phyloP scores from a whole-genome alignment of 495 filamentous ascomycete species.

The Aspergillus nidulans region DNA sequence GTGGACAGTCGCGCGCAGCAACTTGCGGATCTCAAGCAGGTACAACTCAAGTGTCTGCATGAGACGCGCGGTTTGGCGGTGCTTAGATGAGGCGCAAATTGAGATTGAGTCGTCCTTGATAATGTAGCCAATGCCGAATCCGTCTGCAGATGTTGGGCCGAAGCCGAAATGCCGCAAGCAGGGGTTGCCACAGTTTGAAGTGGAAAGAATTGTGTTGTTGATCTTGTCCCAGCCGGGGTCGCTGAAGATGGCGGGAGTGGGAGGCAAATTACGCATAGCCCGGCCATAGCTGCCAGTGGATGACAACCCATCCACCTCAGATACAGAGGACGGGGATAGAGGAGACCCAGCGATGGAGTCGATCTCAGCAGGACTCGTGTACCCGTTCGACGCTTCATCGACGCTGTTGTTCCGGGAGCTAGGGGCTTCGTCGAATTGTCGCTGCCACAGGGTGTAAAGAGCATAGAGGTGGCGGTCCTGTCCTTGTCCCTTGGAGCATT shows the following conservation, averaged over 20 bases:
- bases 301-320: slow-evolving; percentile 37
- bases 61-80: slow-evolving; percentile 85
- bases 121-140: slow-evolving; percentile 97
- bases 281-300: slow-evolving; percentile 32
- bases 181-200: slow-evolving; percentile 98
- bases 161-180: slow-evolving; percentile 96
- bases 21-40: slow-evolving; percentile 80
- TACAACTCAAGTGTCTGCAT: slow-evolving; percentile 87
- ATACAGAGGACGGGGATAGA: slow-evolving; percentile 39
- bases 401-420: slow-evolving; percentile 47
- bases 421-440: slow-evolving; percentile 67
- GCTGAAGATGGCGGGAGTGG: slow-evolving; percentile 76
- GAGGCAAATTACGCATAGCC: slow-evolving; percentile 28
- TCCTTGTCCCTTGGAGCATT: slow-evolving; percentile 89
- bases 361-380: slow-evolving; percentile 47
- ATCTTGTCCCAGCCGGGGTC: slow-evolving; percentile 91
- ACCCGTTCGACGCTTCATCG: slow-evolving; percentile 57
- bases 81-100: slow-evolving; percentile 88
- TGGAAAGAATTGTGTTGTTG: slow-evolving; percentile 90
- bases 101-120: slow-evolving; percentile 94
- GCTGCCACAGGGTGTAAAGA: slow-evolving; percentile 92
- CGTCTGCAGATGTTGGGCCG: slow-evolving; percentile 88
- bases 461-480: slow-evolving; percentile 93
- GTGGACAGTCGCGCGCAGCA: slow-evolving; percentile 63
- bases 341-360: slow-evolving; percentile 51